A percentile compares a stretch with the other conserved stretches of the same genome.
Conservation (phyloP, 495 filamentous ascomycete species). For the Aspergillus conjunctus region DNA sequence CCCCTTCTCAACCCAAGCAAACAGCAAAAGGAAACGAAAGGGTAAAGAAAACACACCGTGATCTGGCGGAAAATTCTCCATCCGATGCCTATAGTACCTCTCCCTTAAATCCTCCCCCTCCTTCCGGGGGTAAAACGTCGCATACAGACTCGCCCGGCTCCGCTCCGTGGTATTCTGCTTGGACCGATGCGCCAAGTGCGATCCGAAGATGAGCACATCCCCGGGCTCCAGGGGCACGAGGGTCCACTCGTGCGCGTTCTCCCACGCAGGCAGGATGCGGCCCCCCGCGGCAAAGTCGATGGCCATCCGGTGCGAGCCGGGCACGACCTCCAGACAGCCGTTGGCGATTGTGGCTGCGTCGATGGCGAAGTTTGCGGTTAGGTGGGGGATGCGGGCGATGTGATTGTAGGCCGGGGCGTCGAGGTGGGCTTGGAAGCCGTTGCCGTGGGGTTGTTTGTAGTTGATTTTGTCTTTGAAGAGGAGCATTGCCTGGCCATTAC, state of each 20-base stretch:
- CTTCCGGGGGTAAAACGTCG: constrained; percentile 41
- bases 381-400: constrained; percentile 45
- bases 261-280: constrained; percentile 40
- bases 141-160: constrained; percentile 43
- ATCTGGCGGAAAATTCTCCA: constrained; percentile 43
- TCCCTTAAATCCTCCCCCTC: constrained; percentile 42
- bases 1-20: not conserved
- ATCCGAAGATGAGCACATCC: constrained; percentile 45
- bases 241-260: constrained; percentile 38
- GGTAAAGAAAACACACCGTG: constrained; percentile 27
- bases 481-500: constrained; percentile 33
- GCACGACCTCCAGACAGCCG: constrained; percentile 46
- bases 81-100: constrained; percentile 43
- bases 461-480: constrained; percentile 53
- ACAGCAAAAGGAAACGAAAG: not conserved
- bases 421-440: constrained; percentile 46
- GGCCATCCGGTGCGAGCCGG: constrained; percentile 43
- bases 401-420: constrained; percentile 49
- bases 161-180: constrained; percentile 37
- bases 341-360: constrained; percentile 43
- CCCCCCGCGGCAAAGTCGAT: constrained; percentile 36
- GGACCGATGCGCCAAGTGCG: constrained; percentile 45
- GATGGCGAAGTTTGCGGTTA: constrained; percentile 46
- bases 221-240: constrained; percentile 40
- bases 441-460: constrained; percentile 41